Percentiles rank a stretch among this genome's conserved stretches.
Conservation (phyloP, 257 asterid genomes). For the Marsdenia floribunda region DNA sequence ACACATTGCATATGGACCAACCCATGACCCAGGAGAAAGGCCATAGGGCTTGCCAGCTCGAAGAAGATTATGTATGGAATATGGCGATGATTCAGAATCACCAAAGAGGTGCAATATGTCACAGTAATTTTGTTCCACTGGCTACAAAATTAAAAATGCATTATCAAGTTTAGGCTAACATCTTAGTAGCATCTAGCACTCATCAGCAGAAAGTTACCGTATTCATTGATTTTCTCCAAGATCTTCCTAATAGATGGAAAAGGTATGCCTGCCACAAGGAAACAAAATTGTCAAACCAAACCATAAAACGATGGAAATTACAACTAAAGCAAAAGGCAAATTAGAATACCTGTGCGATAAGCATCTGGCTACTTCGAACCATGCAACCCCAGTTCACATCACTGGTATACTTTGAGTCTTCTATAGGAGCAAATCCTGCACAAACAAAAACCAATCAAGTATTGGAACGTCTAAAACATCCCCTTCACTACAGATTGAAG, state of each 20-base stretch:
- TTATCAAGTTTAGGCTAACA: background rate
- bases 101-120: conserved; percentile 83
- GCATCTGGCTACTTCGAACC: conserved; percentile 99
- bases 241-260: conserved; percentile 75
- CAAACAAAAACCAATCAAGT: conserved; percentile 3
- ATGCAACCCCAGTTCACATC: conserved; percentile 98
- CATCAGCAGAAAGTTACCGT: conserved; percentile 41
- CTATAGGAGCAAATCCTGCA: conserved; percentile 74
- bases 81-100: conserved; percentile 73
- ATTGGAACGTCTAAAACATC: background rate
- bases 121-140: conserved; percentile 51
- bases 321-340: conserved; percentile 12
- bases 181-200: background rate
- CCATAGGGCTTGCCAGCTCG: conserved; percentile 83
- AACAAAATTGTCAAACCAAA: background rate
- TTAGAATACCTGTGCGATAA: conserved; percentile 79
- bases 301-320: background rate
- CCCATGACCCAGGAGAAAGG: conserved; percentile 96
- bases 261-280: conserved; percentile 58
- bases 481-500: background rate
- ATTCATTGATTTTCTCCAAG: conserved; percentile 77
- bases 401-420: conserved; percentile 72
- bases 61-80: conserved; percentile 94
- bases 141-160: conserved; percentile 43
- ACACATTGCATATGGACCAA: conserved; percentile 97